Evolutionary conservation across 148 eudicot species (phyloP), one percentile per base, ranked within the genome.

Genomic region (Heliamphora exappendiculata): DNA sequence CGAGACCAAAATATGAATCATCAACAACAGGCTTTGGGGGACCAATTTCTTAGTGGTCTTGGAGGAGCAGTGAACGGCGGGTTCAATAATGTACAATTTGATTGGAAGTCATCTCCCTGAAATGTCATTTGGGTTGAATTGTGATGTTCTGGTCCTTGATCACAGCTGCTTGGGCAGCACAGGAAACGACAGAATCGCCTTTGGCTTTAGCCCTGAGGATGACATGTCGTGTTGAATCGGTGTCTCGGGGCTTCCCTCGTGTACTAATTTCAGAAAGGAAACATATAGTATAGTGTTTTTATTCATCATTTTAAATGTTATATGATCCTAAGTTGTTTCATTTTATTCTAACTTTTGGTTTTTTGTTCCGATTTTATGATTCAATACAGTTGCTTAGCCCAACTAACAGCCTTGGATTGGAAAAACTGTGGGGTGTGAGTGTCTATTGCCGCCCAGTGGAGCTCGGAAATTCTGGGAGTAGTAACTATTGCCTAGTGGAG

Each of bases 31-130:
- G 93, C 86, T 67, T 73, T 88, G 78, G 87, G 94, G 42, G 90
- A 85, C 81, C 96, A 88, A 41, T 81, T 88, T 83, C 87, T 87
- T 20, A 82, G 78, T 65, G 91, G 93, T 39, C 91, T 91, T 80
- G n/a, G n/a, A n/a, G 97, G 92, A 74, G 88, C 92, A 19, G 87
- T 82, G 7, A 90, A 92, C n/a, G n/a, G n/a, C 73, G 92, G 92
- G 67, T 90, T 88, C 76, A 87, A 82, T 72, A 80, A 83, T 80
- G 87, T 90, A 28, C 97, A 86, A 54, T 92, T 82, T 81, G 94
- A 92, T 75, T 92, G 92, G 92, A 88, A 88, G 77, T 57, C 92
- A 55, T 88, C 97, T 41, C 91, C 92, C 3, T 88, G 76, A 86
- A 50, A 59, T 53, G 3, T n/a, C n/a, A n/a, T 28, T 36, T 54